Conservation (phyloP, 225 moss, liverwort and hornwort genomes). For the Sphagnum contortum region DNA sequence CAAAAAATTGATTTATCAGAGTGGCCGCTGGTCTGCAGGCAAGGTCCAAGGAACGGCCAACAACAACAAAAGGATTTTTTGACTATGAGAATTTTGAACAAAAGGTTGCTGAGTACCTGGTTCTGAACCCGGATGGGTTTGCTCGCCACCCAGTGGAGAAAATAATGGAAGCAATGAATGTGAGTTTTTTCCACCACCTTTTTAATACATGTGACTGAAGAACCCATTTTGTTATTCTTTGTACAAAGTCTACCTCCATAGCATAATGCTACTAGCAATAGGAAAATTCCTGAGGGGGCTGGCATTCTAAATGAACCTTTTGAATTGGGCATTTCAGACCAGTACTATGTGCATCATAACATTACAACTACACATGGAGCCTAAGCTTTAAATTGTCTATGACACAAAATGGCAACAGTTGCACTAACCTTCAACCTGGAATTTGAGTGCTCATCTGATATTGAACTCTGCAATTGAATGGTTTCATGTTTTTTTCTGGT, state of each 20-base stretch:
- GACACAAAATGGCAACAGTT: too few relatives aligned
- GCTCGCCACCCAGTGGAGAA: constrained; percentile 19
- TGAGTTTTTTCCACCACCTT: background rate
- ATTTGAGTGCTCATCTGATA: too few relatives aligned
- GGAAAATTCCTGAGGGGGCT: background rate
- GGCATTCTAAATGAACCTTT: background rate
- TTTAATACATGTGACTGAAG: background rate
- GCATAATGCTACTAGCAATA: background rate
- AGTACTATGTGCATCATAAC: background rate
- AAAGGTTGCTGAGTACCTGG: constrained; percentile 36
- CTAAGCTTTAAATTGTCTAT: too few relatives aligned
- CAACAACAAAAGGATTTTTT: constrained; percentile 25
- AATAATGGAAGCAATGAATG: constrained; percentile 28
- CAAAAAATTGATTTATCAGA: background rate
- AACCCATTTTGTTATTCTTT: background rate
- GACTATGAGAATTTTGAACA: constrained; percentile 59
- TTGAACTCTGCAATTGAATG: too few relatives aligned
- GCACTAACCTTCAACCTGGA: too few relatives aligned
- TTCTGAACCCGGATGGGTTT: constrained; percentile 26
- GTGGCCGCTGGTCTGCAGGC: constrained; percentile 14
- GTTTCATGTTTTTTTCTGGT: too few relatives aligned
- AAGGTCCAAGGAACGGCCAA: constrained; percentile 26
- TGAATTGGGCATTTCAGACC: background rate
- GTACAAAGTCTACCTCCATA: background rate
- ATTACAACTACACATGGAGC: too few relatives aligned